phyloP scores from a whole-genome alignment of 2,329 filamentous ascomycete species.

The Colletotrichum paranaense region DNA sequence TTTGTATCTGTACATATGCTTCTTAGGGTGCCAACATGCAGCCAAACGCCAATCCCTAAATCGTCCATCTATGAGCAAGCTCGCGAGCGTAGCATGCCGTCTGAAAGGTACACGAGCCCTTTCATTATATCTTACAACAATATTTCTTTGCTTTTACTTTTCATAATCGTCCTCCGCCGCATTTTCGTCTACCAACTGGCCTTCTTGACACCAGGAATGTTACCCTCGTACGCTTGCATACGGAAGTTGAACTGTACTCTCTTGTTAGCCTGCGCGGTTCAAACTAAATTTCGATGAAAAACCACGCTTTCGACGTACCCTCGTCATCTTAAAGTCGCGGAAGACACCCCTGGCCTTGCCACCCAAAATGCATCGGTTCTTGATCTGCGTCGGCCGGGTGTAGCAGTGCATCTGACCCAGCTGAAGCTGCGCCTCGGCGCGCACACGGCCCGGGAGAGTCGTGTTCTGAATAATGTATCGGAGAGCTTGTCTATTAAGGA shows the following conservation, averaged over 20 bases:
- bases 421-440: conserved; percentile 93
- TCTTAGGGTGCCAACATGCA: not conserved
- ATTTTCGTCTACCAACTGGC: conserved; percentile 82
- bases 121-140: conserved; percentile 19
- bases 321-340: conserved; percentile 89
- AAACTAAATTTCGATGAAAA: too few relatives aligned
- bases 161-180: not conserved
- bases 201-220: conserved; percentile 92
- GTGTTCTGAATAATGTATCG: conserved; percentile 96
- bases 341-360: conserved; percentile 93
- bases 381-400: conserved; percentile 91
- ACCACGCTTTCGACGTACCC: conserved; percentile 70
- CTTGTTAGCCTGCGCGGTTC: conserved; percentile 23
- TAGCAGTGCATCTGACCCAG: conserved; percentile 96
- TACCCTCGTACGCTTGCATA: conserved; percentile 85
- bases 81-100: not conserved
- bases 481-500: conserved; percentile 80
- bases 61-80: not conserved
- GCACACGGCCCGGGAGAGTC: conserved; percentile 80
- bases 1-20: conserved; percentile 18
- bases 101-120: not conserved
- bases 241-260: conserved; percentile 87
- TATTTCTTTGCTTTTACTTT: not conserved
- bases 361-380: conserved; percentile 91
- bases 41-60: conserved; percentile 4